Evolutionary conservation across 1,139 yeast genomes (phyloP).

Genomic region (Ogataea hybrid): DNA sequence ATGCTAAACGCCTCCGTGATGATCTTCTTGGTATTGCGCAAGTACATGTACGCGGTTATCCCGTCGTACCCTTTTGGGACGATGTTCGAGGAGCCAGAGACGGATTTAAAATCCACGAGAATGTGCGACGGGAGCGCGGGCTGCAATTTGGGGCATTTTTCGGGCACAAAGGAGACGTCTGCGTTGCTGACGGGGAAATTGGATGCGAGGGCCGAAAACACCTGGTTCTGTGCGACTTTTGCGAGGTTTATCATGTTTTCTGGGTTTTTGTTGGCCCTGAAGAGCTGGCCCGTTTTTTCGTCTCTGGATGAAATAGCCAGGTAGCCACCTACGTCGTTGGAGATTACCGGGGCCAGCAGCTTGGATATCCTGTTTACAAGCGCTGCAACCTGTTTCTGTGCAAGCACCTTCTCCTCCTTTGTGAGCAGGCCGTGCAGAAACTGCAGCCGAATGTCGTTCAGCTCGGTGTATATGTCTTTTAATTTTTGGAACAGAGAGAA

Average conservation of each 20-base stretch:
- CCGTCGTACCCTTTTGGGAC: slow-evolving; percentile 71
- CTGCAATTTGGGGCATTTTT: slow-evolving; percentile 44
- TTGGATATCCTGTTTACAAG: slow-evolving; percentile 68
- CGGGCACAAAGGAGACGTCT: slow-evolving; percentile 43
- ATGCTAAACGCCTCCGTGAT: slow-evolving; percentile 82
- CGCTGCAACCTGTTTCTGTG: slow-evolving; percentile 59
- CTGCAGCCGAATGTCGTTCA: slow-evolving; percentile 63
- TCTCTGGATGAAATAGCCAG: slow-evolving; percentile 70
- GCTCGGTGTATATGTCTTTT: slow-evolving; percentile 50
- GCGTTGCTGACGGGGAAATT: slow-evolving; percentile 57
- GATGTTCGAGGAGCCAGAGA: slow-evolving; percentile 57
- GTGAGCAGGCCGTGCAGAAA: slow-evolving; percentile 60
- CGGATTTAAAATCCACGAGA: slow-evolving; percentile 75
- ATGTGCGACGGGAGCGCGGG: slow-evolving; percentile 70
- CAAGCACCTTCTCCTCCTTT: slow-evolving; percentile 49
- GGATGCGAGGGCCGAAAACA: slow-evolving; percentile 69
- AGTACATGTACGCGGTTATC: slow-evolving; percentile 68
- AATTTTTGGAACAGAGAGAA: slow-evolving; percentile 58
- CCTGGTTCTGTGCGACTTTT: slow-evolving; percentile 65
- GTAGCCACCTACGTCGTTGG: slow-evolving; percentile 71
- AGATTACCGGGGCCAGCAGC: slow-evolving; percentile 44
- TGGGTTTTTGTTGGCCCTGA: slow-evolving; percentile 35
- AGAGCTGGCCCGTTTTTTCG: slow-evolving; percentile 58
- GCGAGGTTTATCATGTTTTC: slow-evolving; percentile 45
- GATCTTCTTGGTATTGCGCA: slow-evolving; percentile 63